phyloP scores from a whole-genome alignment of 2,329 filamentous ascomycete genomes.

The Parastagonospora avenae region DNA sequence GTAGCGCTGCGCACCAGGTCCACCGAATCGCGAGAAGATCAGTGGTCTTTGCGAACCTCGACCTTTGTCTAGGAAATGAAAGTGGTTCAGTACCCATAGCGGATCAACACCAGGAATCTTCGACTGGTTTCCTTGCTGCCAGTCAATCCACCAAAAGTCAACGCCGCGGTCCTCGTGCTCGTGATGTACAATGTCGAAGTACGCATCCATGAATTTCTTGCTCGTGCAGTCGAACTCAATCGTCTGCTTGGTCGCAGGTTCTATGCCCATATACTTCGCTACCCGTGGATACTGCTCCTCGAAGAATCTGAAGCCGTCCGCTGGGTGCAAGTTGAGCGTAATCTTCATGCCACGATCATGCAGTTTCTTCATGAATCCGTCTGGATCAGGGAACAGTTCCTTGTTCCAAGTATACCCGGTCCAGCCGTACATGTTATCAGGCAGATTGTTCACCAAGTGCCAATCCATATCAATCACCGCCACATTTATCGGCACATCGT shows the following conservation, averaged over 20 bases:
- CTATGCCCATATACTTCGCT: conserved; percentile 58
- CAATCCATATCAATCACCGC: conserved; percentile 71
- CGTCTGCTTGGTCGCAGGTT: conserved; percentile 56
- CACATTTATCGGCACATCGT: conserved; percentile 62
- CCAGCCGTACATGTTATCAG: conserved; percentile 54
- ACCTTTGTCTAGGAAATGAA: conserved; percentile 62
- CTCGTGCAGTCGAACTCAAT: conserved; percentile 63
- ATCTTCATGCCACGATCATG: conserved; percentile 59
- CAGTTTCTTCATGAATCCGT: conserved; percentile 57
- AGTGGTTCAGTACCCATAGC: conserved; percentile 69
- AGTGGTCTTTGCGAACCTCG: conserved; percentile 53
- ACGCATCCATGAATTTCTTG: conserved; percentile 62
- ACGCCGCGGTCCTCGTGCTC: conserved; percentile 61
- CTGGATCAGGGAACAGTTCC: conserved; percentile 62
- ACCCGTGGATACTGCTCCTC: conserved; percentile 64
- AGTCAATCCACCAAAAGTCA: conserved; percentile 72
- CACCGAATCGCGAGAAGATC: conserved; percentile 66
- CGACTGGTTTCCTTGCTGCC: conserved; percentile 66
- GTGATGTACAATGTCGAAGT: conserved; percentile 62
- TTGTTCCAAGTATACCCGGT: conserved; percentile 69
- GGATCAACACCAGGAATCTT: conserved; percentile 65
- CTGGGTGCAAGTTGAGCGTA: conserved; percentile 67
- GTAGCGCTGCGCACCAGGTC: conserved; percentile 67
- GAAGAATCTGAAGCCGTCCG: conserved; percentile 61
- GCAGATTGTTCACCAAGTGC: conserved; percentile 58